Conservation (phyloP, 1,284 basidiomycete genomes). For the Trametes polyzona region DNA sequence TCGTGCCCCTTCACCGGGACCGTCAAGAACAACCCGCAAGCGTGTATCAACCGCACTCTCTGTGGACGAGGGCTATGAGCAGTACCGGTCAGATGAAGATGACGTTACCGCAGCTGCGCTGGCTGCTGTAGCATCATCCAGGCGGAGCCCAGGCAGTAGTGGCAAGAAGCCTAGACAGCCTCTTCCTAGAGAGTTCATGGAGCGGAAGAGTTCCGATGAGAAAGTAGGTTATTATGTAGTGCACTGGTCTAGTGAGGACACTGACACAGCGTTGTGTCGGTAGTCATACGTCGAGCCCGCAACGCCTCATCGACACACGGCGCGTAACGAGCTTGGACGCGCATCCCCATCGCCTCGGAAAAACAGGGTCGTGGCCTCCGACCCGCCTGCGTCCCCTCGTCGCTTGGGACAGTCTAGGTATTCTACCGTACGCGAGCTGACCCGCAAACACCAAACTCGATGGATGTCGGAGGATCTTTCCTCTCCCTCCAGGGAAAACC, state of each 20-base stretch:
- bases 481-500: slow-evolving; percentile 33
- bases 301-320: slow-evolving; percentile 28
- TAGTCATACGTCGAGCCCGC: slow-evolving; percentile 26
- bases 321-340: slow-evolving; percentile 22
- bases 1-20: slow-evolving; percentile 40
- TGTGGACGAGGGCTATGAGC: slow-evolving; percentile 23
- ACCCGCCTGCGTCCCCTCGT: slow-evolving; percentile 30
- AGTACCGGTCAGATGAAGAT: slow-evolving; percentile 35
- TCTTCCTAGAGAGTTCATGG: slow-evolving; percentile 65
- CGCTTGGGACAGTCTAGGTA: slow-evolving; percentile 40
- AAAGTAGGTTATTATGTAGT: slow-evolving; percentile 42
- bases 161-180: slow-evolving; percentile 55
- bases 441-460: slow-evolving; percentile 52
- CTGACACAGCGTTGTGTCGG: neutral
- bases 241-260: slow-evolving; percentile 16
- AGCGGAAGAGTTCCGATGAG: slow-evolving; percentile 44
- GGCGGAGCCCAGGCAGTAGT: slow-evolving; percentile 46
- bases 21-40: slow-evolving; percentile 48
- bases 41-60: slow-evolving; percentile 43
- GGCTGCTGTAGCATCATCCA: slow-evolving; percentile 60
- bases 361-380: slow-evolving; percentile 32
- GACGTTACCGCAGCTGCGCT: slow-evolving; percentile 59
- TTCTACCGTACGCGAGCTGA: slow-evolving; percentile 50
- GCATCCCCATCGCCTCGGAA: slow-evolving; percentile 30
- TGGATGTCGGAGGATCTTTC: slow-evolving; percentile 49